phyloP scores from a whole-genome alignment of 2,329 filamentous ascomycete genomes.

The Ascochyta pisi region DNA sequence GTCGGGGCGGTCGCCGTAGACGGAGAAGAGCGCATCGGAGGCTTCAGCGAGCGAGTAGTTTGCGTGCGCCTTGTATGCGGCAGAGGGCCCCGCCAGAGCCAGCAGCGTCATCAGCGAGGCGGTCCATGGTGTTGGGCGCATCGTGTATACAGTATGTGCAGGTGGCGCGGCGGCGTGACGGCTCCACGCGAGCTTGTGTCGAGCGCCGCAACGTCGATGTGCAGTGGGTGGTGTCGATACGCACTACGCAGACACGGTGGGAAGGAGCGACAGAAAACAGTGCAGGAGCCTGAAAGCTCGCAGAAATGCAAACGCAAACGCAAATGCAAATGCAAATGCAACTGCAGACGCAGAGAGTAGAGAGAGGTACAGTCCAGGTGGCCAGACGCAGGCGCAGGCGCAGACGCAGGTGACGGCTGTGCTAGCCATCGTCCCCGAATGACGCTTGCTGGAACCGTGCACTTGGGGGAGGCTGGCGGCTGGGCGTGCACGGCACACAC shows the following conservation, averaged over 20 bases:
- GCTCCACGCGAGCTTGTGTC: conserved; percentile 23
- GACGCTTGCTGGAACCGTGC: conserved; percentile 17
- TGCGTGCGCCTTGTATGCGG: conserved; percentile 41
- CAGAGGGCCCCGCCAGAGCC: conserved; percentile 28
- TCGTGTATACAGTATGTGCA: conserved; percentile 24
- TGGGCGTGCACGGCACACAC: conserved; percentile 5
- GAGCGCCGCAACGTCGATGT: conserved; percentile 1
- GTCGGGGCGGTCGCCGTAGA: conserved; percentile 75
- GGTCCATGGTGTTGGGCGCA: conserved; percentile 46
- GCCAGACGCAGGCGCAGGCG: conserved; percentile 3
- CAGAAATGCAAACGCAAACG: background rate
- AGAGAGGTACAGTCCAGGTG: conserved; percentile 16
- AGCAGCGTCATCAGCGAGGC: conserved; percentile 39
- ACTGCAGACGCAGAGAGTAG: background rate
- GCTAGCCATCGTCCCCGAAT: conserved; percentile 20
- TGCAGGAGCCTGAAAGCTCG: conserved; percentile 2
- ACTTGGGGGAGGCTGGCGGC: conserved; percentile 9
- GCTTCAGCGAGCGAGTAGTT: conserved; percentile 62
- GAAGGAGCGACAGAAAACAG: conserved; percentile 5
- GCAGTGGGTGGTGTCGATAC: background rate
- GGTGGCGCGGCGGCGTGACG: conserved; percentile 33
- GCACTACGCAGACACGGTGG: background rate
- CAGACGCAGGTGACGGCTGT: conserved; percentile 10
- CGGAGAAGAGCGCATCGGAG: conserved; percentile 62
- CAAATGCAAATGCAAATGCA: background rate